Evolutionary conservation across 73 alveolate genomes (phyloP).

Genomic region (Paramecium sexaurelia): DNA sequence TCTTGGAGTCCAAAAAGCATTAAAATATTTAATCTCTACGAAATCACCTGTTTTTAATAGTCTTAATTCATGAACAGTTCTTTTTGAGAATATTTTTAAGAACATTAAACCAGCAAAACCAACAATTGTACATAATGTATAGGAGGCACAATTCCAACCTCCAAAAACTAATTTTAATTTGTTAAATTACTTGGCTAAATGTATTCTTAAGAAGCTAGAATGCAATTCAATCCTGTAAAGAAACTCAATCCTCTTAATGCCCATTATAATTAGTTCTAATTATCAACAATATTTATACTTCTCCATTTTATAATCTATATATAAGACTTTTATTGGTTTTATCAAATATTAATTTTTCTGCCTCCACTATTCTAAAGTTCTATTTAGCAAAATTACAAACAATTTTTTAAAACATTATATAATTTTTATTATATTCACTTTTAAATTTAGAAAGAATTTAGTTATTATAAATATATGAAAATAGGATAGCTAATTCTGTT

Average conservation of each 20-base stretch:
- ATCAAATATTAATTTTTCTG: conserved; percentile 59
- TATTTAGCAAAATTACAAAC: conserved; percentile 4
- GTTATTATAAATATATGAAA: not conserved
- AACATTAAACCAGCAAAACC: conserved; percentile 55
- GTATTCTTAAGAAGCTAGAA: conserved; percentile 54
- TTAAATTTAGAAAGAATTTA: not conserved
- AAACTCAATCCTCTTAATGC: conserved; percentile 52
- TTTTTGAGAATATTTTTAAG: conserved; percentile 59
- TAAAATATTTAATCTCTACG: conserved; percentile 61
- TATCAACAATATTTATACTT: not conserved
- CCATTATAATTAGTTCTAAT: conserved; percentile 47
- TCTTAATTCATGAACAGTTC: conserved; percentile 62
- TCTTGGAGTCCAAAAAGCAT: conserved; percentile 68
- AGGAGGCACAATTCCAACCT: conserved; percentile 65
- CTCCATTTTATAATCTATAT: conserved; percentile 58
- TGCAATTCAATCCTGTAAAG: conserved; percentile 56
- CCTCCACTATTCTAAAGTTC: not conserved
- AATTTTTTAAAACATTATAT: not conserved
- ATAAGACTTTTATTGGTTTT: conserved; percentile 57
- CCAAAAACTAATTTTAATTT: conserved; percentile 32
- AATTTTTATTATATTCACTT: not conserved
- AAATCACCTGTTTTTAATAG: conserved; percentile 63
- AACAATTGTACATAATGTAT: conserved; percentile 49
- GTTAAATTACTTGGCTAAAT: conserved; percentile 34
- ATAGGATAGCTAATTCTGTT: not conserved